Percentiles rank a stretch among this genome's conserved stretches.
Conservation (phyloP, 2,329 filamentous ascomycete species). For the Cytospora schulzeri region DNA sequence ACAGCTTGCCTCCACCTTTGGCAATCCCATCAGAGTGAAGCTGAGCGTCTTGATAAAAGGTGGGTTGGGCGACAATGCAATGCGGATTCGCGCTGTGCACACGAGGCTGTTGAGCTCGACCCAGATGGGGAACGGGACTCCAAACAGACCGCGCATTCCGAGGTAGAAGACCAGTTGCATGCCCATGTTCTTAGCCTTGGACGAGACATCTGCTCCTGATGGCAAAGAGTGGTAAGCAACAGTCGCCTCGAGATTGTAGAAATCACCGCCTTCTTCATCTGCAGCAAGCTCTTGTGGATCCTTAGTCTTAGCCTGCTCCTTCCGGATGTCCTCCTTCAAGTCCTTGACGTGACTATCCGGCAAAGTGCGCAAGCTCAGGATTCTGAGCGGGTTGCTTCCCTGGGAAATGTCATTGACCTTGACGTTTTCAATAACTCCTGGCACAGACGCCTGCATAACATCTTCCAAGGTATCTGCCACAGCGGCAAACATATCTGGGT, state of each 20-base stretch:
- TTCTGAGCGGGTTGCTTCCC: conserved; percentile 85
- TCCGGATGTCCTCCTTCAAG: conserved; percentile 78
- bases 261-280: conserved; percentile 86
- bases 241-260: conserved; percentile 88
- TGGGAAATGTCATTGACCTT: conserved; percentile 94
- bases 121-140: conserved; percentile 84
- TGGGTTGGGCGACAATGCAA: conserved; percentile 86
- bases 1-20: conserved; percentile 86
- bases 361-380: conserved; percentile 83
- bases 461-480: conserved; percentile 85
- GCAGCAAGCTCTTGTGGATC: conserved; percentile 86
- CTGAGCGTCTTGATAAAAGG: conserved; percentile 91
- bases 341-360: conserved; percentile 81
- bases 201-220: conserved; percentile 67
- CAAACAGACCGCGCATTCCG: conserved; percentile 85
- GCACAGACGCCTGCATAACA: conserved; percentile 95
- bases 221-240: conserved; percentile 91
- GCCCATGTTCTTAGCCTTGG: conserved; percentile 92
- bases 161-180: conserved; percentile 96
- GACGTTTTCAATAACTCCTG: conserved; percentile 88
- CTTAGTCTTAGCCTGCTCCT: conserved; percentile 77
- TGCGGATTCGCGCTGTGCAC: conserved; percentile 78
- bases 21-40: conserved; percentile 91
- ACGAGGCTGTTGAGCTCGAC: conserved; percentile 91
- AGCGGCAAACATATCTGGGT: conserved; percentile 91